Evolutionary conservation across 2,329 filamentous ascomycete species (phyloP).

Genomic region (Penicillium decumbens): DNA sequence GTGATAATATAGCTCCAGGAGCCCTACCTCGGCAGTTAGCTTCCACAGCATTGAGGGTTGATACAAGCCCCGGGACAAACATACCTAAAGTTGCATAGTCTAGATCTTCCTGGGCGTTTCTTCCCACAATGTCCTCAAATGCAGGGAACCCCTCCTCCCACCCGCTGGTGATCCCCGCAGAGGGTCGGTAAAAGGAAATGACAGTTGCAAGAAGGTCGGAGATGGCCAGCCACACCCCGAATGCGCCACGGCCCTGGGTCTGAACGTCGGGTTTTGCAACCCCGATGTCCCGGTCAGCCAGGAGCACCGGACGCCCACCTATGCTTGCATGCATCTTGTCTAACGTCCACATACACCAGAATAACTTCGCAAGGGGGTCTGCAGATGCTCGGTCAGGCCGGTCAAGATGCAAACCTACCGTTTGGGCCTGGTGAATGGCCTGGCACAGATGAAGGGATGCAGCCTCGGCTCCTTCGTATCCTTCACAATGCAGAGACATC

Average conservation of each 20-base stretch:
- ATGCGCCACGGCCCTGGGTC: constrained; percentile 21
- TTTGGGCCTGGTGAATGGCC: constrained; percentile 41
- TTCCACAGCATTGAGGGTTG: not conserved
- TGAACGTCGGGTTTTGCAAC: constrained; percentile 28
- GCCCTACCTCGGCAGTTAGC: constrained; percentile 29
- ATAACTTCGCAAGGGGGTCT: constrained; percentile 32
- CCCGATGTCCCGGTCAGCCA: constrained; percentile 41
- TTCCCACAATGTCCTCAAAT: constrained; percentile 34
- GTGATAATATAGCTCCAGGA: constrained; percentile 55
- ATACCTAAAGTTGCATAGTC: constrained; percentile 30
- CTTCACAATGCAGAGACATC: constrained; percentile 42
- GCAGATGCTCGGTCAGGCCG: constrained; percentile 29
- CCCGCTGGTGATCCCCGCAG: constrained; percentile 30
- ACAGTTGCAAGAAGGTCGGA: constrained; percentile 37
- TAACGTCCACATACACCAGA: constrained; percentile 42
- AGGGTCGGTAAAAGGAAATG: constrained; percentile 40
- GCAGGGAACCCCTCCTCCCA: constrained; percentile 40
- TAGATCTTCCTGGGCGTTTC: constrained; percentile 23
- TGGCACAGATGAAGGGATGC: constrained; percentile 40
- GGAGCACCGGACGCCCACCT: constrained; percentile 38
- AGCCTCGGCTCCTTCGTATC: constrained; percentile 38
- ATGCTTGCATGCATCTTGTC: constrained; percentile 43
- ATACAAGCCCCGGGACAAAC: not conserved
- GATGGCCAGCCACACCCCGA: constrained; percentile 37
- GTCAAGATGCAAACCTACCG: constrained; percentile 38